phyloP scores from a whole-genome alignment of 2,329 filamentous ascomycete species.

The Coniochaeta hoffmannii region DNA sequence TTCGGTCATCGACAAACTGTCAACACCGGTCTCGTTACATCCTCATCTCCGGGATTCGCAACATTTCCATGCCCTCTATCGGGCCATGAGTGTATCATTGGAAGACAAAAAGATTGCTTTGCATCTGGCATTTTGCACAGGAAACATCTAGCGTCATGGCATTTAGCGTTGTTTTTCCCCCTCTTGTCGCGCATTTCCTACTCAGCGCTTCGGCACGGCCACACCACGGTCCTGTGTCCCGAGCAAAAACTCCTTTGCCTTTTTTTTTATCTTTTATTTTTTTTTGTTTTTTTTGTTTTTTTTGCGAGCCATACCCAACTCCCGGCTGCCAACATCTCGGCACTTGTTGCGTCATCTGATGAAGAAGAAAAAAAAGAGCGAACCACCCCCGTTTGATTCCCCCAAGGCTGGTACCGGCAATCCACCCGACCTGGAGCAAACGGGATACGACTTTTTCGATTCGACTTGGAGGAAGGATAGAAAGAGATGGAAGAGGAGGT shows the following conservation, averaged over 20 bases:
- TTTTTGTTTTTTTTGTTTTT: constrained; percentile 13
- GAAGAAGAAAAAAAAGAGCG: constrained; percentile 13
- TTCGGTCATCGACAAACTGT: background rate
- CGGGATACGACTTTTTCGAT: background rate
- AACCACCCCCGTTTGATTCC: constrained; percentile 5
- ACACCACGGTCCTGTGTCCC: background rate
- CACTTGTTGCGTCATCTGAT: background rate
- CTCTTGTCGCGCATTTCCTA: background rate
- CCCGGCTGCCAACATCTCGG: background rate
- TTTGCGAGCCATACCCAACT: constrained; percentile 11
- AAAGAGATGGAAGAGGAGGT: background rate
- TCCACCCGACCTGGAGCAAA: background rate
- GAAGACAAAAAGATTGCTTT: constrained; percentile 2
- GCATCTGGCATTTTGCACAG: constrained; percentile 1
- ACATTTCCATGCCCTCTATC: background rate
- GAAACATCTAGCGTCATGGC: constrained; percentile 4
- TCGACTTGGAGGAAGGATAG: background rate
- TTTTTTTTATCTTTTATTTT: constrained; percentile 13
- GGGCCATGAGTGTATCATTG: constrained; percentile 2
- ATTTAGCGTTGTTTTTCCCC: constrained; percentile 2
- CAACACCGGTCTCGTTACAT: background rate
- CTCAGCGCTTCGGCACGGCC: background rate
- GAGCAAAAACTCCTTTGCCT: constrained; percentile 7
- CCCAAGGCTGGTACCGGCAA: background rate
- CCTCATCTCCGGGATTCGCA: background rate